These are phyloP conservation scores for Fusarium coicis DNA, from an alignment of 2,329 filamentous ascomycete species.

Conservation along the genomic window DNA sequence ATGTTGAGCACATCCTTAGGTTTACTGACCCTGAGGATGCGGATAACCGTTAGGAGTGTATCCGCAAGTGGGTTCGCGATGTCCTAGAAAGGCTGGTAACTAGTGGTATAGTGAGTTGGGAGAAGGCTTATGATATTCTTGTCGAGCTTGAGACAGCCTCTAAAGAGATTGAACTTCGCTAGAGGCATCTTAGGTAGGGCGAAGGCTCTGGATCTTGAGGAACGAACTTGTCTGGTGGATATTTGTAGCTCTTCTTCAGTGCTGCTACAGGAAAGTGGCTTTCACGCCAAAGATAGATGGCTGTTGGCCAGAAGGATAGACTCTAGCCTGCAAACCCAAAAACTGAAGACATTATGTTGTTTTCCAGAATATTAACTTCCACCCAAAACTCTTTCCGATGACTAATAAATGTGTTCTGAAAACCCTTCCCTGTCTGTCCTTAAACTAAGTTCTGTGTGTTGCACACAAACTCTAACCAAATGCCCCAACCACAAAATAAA, in stretches of 20 bases:
- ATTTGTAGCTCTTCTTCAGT: accelerated
- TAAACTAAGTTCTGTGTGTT: neutral
- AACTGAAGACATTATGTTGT: accelerated
- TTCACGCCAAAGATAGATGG: accelerated
- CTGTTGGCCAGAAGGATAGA: accelerated
- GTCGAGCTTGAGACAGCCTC: neutral
- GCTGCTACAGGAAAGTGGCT: neutral
- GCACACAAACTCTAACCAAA: neutral
- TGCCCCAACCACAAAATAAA: neutral
- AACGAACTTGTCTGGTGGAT: accelerated
- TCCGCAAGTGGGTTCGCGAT: neutral
- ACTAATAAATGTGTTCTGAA: neutral
- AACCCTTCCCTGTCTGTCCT: accelerated
- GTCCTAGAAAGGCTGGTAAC: neutral
- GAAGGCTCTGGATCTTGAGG: accelerated
- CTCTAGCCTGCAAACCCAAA: neutral
- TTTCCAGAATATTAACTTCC: neutral
- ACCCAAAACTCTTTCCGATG: neutral
- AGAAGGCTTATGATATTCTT: neutral
- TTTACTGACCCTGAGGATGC: neutral
- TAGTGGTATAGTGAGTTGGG: accelerated
- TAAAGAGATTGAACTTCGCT: neutral
- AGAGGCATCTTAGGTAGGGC: neutral
- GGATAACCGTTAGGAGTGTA: neutral
- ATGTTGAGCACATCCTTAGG: accelerated